Conservation (phyloP, 179 eudicot genomes). For the Silene noctiflora region DNA sequence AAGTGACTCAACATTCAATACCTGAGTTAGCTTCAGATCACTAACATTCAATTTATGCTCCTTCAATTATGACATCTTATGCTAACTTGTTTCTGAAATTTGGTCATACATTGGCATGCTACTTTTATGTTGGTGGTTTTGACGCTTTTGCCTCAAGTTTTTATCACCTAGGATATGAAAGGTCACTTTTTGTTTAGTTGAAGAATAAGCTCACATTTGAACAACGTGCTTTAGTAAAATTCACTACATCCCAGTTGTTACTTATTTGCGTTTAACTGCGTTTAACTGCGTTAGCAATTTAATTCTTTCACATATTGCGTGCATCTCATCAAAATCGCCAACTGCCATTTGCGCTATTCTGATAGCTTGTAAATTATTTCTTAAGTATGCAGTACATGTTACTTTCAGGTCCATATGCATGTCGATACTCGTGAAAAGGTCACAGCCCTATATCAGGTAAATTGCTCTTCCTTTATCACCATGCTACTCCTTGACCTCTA, state of each 20-base stretch:
- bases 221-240: not conserved
- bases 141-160: not conserved
- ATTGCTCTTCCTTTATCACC: not conserved
- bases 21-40: not conserved
- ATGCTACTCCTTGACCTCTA: not conserved
- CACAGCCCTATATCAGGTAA: constrained; percentile 94
- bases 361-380: not conserved
- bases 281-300: not conserved
- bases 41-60: not conserved
- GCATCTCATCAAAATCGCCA: not conserved
- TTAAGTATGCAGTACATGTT: not conserved
- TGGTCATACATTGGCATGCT: not conserved
- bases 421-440: constrained; percentile 93
- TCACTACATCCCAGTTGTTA: not conserved
- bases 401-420: constrained; percentile 79
- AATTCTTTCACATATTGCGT: not conserved
- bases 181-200: not conserved
- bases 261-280: not conserved
- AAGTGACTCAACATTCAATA: not conserved
- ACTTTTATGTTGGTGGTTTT: not conserved
- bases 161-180: not conserved
- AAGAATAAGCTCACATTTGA: not conserved
- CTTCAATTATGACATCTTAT: not conserved
- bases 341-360: not conserved
- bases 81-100: not conserved